Conservation (phyloP, 2,329 filamentous ascomycete genomes). For the Phaeophleospora eucalypticola region DNA sequence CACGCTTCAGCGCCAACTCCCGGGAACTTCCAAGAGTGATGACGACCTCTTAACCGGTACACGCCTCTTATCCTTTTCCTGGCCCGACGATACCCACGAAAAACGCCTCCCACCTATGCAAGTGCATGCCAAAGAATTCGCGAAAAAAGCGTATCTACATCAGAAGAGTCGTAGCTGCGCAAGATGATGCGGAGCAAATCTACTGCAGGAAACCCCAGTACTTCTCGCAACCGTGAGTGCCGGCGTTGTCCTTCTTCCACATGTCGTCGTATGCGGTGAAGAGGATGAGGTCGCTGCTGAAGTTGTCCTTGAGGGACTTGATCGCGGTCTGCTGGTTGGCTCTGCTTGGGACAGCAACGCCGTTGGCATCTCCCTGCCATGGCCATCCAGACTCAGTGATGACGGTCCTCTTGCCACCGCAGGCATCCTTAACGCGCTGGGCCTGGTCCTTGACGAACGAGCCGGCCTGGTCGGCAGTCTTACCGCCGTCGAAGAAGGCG, state of each 20-base stretch:
- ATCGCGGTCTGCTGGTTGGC: constrained; percentile 65
- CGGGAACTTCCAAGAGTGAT: too few species aligned
- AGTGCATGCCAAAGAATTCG: constrained; percentile 4
- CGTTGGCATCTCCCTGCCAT: constrained; percentile 61
- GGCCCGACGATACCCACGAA: too few species aligned
- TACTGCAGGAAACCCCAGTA: constrained; percentile 56
- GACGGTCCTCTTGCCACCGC: constrained; percentile 58
- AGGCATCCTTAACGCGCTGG: constrained; percentile 44
- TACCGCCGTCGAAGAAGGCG: constrained; percentile 72
- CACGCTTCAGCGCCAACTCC: too few species aligned
- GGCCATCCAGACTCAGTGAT: constrained; percentile 88
- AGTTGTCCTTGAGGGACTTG: constrained; percentile 58
- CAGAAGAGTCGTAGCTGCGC: not conserved
- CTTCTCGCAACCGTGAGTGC: constrained; percentile 67
- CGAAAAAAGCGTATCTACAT: not conserved
- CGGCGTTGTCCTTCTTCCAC: constrained; percentile 66
- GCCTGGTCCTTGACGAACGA: constrained; percentile 60
- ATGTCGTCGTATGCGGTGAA: constrained; percentile 76
- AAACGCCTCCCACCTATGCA: constrained; percentile 5
- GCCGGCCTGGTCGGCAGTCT: constrained; percentile 59
- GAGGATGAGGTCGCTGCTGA: constrained; percentile 60
- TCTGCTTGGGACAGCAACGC: constrained; percentile 63
- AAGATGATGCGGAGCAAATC: constrained; percentile 1
- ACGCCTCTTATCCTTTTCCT: constrained; percentile 1
- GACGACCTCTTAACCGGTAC: not conserved